Evolutionary conservation across 495 filamentous ascomycete species (phyloP), one percentile per base, ranked within the genome.

Genomic region (Xylaria longipes): DNA sequence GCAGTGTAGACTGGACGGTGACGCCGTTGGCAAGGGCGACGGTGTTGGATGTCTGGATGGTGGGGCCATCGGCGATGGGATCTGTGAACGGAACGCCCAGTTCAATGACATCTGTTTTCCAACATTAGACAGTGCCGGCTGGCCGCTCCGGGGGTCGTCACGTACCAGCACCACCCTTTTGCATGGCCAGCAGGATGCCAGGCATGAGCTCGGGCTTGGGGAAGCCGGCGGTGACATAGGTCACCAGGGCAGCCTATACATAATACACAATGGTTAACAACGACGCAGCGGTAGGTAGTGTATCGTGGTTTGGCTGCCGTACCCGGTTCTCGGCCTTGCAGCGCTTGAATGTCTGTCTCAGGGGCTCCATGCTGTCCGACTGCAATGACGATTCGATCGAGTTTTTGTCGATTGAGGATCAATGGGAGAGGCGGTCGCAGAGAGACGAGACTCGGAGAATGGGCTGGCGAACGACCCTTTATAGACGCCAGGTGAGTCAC

Each of bases 11-110:
- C 64, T 87, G 84, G 72, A 97, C 91, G 7, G 91, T 97, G 66
- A 97, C 92, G 66, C 95, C 95, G 84, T 98, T 94, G 65, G 90
- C 83, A 25, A 99, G 90, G 35, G 96, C 94, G 80, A 88, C 89
- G 31, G 91, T 95, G 83, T 97, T 98, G 54, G 95, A 86, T 70
- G 90, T 95, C 82, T 98, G 95, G 74, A 98, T 97, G 4, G 94
- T 97, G 12, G 95, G 94, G 12, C 95, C 95, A 81, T 98, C 95
- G 68, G 94, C 95, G 82, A 97, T 98, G 27, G 96, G 96, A 77
- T 99, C 96, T 64, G 97, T 98, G 87, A 99, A 99, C 56, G 97
- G 97, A 50, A 97, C 86, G 56, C 94, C 94, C 67, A 95, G 87
- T 80, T 95, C 93, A 70, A 95, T 93, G 70, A 95, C 80, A 79